Base-by-base conservation (phyloP, 805 yeast genomes). In the Saturnispora mendoncae region DNA sequence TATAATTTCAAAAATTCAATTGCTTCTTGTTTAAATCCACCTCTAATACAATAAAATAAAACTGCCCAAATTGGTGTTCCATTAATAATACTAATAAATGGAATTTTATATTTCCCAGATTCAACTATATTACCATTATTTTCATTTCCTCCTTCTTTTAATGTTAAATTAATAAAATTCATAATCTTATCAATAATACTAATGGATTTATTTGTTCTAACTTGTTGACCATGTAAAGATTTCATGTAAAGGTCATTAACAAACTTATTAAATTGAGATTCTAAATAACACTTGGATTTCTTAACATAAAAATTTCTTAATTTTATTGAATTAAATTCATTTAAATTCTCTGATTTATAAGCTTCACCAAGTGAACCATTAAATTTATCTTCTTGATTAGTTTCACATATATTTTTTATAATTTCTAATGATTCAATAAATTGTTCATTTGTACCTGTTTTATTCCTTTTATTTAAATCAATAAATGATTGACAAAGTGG, bases 11-110 rank as follows among this genome's bases (percentile, higher is more conserved):
- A 78, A 39, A 84, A 72, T 29, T 77, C 78, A 25, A 83, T 64
- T 0, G 95, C 95, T 49, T 88, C 97, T 36, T 75, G 66, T 48
- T 74, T 64, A 49, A 83, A 74, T 2, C 98, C 97, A 3, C 90
- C 79, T 54, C 98, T 77, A 39, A 92, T 59, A 46, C 90, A 66
- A 60, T 84, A 90, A 57, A 82, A 92, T 9, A 92, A 63, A 29
- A 86, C 64, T 0, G 96, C 95, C 98, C 98, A 90, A n/a, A 92
- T 74, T 8, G 97, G 97, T 1, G 74, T 67, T 14, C 87, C 87
- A 60, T 90, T 88, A 19, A 86, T 78, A 41, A 80, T 64, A 31
- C 80, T 70, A 36, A 83, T 52, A 46, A 73, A 72, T n/a, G 68
- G 65, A 28, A 70, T 51, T 42, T 68, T 69, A 79, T 82, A 71